Percentiles rank a stretch among this genome's conserved stretches.
Conservation (phyloP, 768 basidiomycete species). For the Suillus cothurnatus region DNA sequence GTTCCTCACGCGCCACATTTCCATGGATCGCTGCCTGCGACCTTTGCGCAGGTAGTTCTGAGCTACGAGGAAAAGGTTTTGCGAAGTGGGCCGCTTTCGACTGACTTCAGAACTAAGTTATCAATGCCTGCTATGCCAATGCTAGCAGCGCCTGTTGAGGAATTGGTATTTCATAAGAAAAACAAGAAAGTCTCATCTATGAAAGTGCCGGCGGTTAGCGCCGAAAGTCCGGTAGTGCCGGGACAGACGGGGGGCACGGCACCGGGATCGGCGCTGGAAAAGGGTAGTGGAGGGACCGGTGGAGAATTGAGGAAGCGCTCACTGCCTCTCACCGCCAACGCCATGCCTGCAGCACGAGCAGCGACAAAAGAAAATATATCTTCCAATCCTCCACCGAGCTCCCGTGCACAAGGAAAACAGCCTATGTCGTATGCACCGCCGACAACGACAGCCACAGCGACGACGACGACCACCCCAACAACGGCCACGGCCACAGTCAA, state of each 20-base stretch:
- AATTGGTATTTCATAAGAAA: conserved; percentile 36
- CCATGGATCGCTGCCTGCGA: conserved; percentile 22
- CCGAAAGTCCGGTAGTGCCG: conserved; percentile 17
- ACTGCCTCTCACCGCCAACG: conserved; percentile 40
- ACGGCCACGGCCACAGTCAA: conserved; percentile 27
- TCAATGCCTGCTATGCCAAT: conserved; percentile 23
- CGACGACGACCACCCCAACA: conserved; percentile 38
- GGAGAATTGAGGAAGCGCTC: conserved; percentile 40
- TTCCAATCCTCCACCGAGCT: conserved; percentile 59
- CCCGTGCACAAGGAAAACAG: conserved; percentile 89
- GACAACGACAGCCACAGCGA: conserved; percentile 13
- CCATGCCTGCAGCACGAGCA: conserved; percentile 45
- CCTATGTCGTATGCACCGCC: conserved; percentile 73
- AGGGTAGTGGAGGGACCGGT: conserved; percentile 31
- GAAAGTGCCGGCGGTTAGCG: conserved; percentile 29
- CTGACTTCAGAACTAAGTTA: conserved; percentile 30
- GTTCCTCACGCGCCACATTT: conserved; percentile 18
- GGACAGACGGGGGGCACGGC: conserved; percentile 30
- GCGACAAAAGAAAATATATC: conserved; percentile 40
- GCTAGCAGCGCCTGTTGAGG: conserved; percentile 21
- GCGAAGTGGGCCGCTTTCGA: conserved; percentile 18
- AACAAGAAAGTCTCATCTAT: conserved; percentile 42
- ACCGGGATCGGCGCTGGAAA: conserved; percentile 37
- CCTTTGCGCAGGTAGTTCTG: conserved; percentile 42
- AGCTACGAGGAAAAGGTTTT: conserved; percentile 39